Percentiles rank a stretch among this genome's conserved stretches.
Conservation (phyloP, 768 basidiomycete species). For the Floccularia luteovirens region DNA sequence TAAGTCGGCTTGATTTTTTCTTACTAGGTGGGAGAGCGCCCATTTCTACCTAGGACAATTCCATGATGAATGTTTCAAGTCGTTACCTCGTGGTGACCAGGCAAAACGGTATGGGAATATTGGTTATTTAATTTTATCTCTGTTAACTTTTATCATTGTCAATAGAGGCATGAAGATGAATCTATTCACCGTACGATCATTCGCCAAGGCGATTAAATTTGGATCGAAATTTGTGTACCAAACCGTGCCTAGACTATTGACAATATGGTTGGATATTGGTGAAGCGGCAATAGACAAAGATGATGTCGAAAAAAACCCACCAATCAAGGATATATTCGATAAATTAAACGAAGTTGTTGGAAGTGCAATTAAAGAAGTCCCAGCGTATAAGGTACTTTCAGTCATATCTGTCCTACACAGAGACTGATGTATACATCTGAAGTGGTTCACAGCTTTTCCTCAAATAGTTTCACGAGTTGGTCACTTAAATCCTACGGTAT, state of each 20-base stretch:
- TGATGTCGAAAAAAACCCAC: constrained; percentile 20
- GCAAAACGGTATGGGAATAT: constrained; percentile 28
- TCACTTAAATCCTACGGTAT: constrained; percentile 59
- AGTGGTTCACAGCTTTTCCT: constrained; percentile 97
- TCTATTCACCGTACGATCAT: constrained; percentile 56
- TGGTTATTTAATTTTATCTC: not conserved
- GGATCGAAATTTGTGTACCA: constrained; percentile 98
- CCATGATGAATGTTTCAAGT: constrained; percentile 72
- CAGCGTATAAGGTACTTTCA: constrained; percentile 67
- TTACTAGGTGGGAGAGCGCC: constrained; percentile 71
- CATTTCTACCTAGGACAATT: constrained; percentile 85
- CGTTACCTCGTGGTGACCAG: constrained; percentile 37
- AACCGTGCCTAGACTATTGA: constrained; percentile 87
- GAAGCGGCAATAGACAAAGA: too few species aligned
- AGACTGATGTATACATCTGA: constrained; percentile 4
- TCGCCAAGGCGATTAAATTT: constrained; percentile 58
- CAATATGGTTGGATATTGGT: constrained; percentile 91
- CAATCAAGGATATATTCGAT: constrained; percentile 29
- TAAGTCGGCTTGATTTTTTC: not conserved
- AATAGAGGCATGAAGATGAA: constrained; percentile 59
- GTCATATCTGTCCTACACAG: not conserved
- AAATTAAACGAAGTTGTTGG: constrained; percentile 53
- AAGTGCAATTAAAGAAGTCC: constrained; percentile 49
- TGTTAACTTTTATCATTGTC: not conserved
- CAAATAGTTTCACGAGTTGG: constrained; percentile 94